A percentile compares a stretch with the other conserved stretches of the same genome.
phyloP scores from a whole-genome alignment of 306 rosid species.

The Phaseolus lunatus region DNA sequence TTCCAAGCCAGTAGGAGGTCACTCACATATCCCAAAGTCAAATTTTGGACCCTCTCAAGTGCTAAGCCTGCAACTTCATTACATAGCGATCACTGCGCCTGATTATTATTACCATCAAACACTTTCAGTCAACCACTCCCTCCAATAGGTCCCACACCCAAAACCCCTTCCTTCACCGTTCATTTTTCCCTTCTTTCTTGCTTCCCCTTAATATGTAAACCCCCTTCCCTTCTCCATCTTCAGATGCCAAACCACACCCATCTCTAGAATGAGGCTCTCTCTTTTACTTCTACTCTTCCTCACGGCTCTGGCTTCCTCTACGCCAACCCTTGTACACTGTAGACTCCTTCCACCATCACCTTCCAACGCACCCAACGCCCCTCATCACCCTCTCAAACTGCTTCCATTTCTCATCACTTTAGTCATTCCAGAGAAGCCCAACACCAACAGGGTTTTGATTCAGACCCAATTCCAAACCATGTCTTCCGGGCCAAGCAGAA shows the following conservation, averaged over 20 bases:
- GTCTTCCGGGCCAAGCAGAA: conserved; percentile 87
- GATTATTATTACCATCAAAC: conserved; percentile 47
- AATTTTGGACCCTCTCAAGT: conserved; percentile 22
- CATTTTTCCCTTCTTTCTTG: conserved; percentile 52
- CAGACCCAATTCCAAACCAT: conserved; percentile 52
- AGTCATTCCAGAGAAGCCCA: conserved; percentile 17
- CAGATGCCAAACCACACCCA: conserved; percentile 60
- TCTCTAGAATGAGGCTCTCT: conserved; percentile 55
- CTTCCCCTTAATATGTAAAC: conserved; percentile 45
- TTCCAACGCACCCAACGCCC: not conserved
- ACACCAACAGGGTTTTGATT: conserved; percentile 36
- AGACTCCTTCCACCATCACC: conserved; percentile 53
- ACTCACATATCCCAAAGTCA: conserved; percentile 34
- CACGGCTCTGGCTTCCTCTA: conserved; percentile 47
- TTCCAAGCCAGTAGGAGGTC: conserved; percentile 20
- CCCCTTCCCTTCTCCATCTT: conserved; percentile 42
- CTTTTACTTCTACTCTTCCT: conserved; percentile 43
- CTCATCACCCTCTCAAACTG: conserved; percentile 17
- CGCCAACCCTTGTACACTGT: conserved; percentile 41
- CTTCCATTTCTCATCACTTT: conserved; percentile 16
- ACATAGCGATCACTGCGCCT: conserved; percentile 50
- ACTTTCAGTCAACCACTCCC: conserved; percentile 59
- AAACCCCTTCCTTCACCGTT: conserved; percentile 65
- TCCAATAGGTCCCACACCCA: conserved; percentile 58
- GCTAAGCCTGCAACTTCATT: conserved; percentile 21